Base-by-base conservation (phyloP, 2,329 filamentous ascomycete species). In the Colletotrichum viniferum region DNA sequence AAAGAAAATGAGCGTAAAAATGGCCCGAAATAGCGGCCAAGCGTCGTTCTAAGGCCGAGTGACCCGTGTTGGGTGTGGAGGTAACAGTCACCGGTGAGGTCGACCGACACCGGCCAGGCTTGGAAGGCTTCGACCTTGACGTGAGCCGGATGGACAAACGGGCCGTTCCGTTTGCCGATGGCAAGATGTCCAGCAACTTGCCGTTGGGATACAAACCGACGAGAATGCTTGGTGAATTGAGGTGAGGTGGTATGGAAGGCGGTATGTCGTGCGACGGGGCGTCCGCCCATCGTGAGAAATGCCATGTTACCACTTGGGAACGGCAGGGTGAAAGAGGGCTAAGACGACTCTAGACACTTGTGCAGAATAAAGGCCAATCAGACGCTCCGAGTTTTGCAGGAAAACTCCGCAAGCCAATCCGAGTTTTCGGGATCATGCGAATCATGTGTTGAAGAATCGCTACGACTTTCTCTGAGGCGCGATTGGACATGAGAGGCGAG, bases 371-470 rank as follows among this genome's bases (percentile, higher is more conserved):
- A 76, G 30, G n/a, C 75, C 76, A 77, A 77, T 73, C 60, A 69
- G 38, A 26, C 13, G 6, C 26, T 55, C 34, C 43, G 34, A 26
- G 13, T 7, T 30, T 70, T 70, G 52, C 21, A 56, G 71, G 48
- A 71, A 32, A 32, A 52, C 60, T 61, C 32, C 34, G 55, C 38
- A 66, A 58, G 34, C 43, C 78, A 74, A 77, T 77, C 78, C 79
- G 77, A 74, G 77, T 70, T 75, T 74, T 74, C 80, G 79, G 79
- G 75, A 77, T 78, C 73, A 77, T 83, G 79, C 80, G 81, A 83
- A 83, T 83, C 81, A 83, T 81, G 80, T 80, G 79, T 77, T 76
- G 77, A 73, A 78, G 74, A 78, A 77, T 62, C 61, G 71, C 68
- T 76, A 74, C 77, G 71, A n/a, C 43, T 55, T 74, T 71, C 38